These are phyloP conservation scores for Phytophthora fragariae DNA, from an alignment of 352 stramenopile species.

Conservation along the genomic window DNA sequence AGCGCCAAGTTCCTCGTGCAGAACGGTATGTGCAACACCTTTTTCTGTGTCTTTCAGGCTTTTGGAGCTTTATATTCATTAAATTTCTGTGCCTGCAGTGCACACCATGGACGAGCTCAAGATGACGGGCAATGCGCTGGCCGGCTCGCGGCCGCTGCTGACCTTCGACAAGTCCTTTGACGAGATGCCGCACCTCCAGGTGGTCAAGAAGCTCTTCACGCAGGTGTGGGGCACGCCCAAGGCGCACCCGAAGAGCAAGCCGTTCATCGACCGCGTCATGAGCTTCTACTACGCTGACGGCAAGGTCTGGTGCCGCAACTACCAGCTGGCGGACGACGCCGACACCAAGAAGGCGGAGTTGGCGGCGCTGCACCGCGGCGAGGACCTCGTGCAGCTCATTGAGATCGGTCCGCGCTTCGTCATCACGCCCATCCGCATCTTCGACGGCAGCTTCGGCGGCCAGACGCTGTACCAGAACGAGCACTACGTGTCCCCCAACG, in stretches of 20 bases:
- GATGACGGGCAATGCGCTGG: slow-evolving; percentile 99
- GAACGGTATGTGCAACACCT: slow-evolving; percentile 76
- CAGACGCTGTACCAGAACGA: slow-evolving; percentile 98
- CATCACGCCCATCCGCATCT: slow-evolving; percentile 98
- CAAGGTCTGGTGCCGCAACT: slow-evolving; percentile 99
- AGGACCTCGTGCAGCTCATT: slow-evolving; percentile 95
- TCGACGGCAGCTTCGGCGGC: slow-evolving; percentile 98
- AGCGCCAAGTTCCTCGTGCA: slow-evolving; percentile 98
- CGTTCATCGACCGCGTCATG: slow-evolving; percentile 99
- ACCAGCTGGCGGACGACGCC: slow-evolving; percentile 91
- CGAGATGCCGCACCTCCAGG: slow-evolving; percentile 89
- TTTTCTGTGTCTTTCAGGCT: background rate
- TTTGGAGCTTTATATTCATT: background rate
- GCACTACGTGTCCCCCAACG: slow-evolving; percentile 98
- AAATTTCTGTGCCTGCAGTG: slow-evolving; percentile 59
- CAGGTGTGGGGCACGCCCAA: slow-evolving; percentile 96
- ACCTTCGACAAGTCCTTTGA: slow-evolving; percentile 97
- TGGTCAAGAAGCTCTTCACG: slow-evolving; percentile 98
- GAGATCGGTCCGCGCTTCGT: slow-evolving; percentile 99
- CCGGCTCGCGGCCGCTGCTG: slow-evolving; percentile 96
- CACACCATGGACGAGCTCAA: slow-evolving; percentile 99
- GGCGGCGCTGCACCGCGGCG: slow-evolving; percentile 81
- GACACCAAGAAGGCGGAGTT: slow-evolving; percentile 94
- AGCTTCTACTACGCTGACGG: slow-evolving; percentile 95
- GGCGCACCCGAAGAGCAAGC: slow-evolving; percentile 99